A percentile compares a stretch with the other conserved stretches of the same genome.
phyloP scores from a whole-genome alignment of 2,329 filamentous ascomycete genomes.

The Boeremia lycopersici region DNA sequence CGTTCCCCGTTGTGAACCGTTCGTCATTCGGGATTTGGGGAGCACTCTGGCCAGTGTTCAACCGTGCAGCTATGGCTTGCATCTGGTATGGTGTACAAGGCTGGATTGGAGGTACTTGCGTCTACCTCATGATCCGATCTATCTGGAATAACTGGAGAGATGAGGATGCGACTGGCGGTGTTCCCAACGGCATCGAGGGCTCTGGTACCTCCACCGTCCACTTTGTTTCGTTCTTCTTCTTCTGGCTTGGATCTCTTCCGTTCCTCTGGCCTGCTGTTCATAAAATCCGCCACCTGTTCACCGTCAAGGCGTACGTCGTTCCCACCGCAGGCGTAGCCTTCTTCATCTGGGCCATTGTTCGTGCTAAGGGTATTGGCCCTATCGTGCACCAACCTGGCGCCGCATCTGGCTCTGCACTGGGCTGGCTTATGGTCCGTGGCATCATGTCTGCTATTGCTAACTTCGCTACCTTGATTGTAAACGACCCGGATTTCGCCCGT shows the following conservation, averaged over 20 bases:
- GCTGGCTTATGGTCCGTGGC: conserved; percentile 81
- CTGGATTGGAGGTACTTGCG: conserved; percentile 81
- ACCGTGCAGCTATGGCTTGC: conserved; percentile 84
- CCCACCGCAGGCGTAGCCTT: conserved; percentile 83
- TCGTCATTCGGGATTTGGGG: conserved; percentile 90
- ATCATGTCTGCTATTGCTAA: conserved; percentile 91
- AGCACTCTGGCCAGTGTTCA: conserved; percentile 85
- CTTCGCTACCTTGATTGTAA: conserved; percentile 82
- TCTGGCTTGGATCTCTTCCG: conserved; percentile 80
- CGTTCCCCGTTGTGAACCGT: conserved; percentile 80
- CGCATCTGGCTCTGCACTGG: conserved; percentile 70
- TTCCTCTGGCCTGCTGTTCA: conserved; percentile 91
- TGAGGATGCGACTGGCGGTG: conserved; percentile 45
- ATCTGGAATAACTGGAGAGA: conserved; percentile 76
- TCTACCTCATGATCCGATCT: conserved; percentile 85
- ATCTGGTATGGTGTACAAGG: conserved; percentile 87
- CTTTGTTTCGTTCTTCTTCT: conserved; percentile 84
- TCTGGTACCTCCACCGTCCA: conserved; percentile 76
- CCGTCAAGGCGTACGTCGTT: conserved; percentile 84
- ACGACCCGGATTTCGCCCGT: conserved; percentile 83
- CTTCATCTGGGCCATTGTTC: conserved; percentile 84
- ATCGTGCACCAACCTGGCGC: conserved; percentile 73
- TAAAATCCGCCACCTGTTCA: conserved; percentile 87
- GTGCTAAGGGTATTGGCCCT: conserved; percentile 81
- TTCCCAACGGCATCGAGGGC: conserved; percentile 71